A percentile compares a stretch with the other conserved stretches of the same genome.
These are phyloP conservation scores for Nowakowskiella sp. DNA, from an alignment of 192 early-diverging fungal species.

Conservation along the genomic window DNA sequence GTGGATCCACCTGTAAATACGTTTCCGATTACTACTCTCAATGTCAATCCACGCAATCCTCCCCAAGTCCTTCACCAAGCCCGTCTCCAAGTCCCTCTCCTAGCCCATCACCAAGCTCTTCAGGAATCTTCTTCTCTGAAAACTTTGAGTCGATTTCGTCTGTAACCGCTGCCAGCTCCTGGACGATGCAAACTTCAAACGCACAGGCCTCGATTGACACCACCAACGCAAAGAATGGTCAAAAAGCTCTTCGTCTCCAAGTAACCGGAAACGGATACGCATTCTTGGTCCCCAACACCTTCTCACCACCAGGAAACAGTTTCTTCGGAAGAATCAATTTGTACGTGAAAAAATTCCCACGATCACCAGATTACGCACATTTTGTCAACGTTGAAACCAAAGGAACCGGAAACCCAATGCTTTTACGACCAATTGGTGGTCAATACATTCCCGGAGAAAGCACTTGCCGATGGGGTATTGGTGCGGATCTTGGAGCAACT, in stretches of 20 bases:
- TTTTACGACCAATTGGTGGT: conserved; percentile 21
- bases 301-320: too few relatives aligned
- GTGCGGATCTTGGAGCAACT: conserved; percentile 5
- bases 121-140: conserved; percentile 11
- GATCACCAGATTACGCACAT: conserved; percentile 15
- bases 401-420: conserved; percentile 11
- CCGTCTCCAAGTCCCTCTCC: too few relatives aligned
- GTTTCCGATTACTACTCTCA: too few relatives aligned
- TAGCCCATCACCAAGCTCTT: too few relatives aligned
- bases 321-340: too few relatives aligned
- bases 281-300: conserved; percentile 15
- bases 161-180: conserved; percentile 1
- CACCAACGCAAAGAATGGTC: conserved; percentile 12
- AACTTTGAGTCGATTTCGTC: conserved; percentile 5
- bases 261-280: conserved; percentile 5
- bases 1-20: too few relatives aligned
- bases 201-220: conserved; percentile 16
- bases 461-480: neutral
- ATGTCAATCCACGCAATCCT: too few relatives aligned
- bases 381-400: conserved; percentile 20
- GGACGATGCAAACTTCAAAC: neutral
- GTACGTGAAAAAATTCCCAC: conserved; percentile 22
- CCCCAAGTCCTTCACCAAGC: too few relatives aligned
- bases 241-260: conserved; percentile 12
- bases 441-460: conserved; percentile 16